Conservation (phyloP, 1,284 basidiomycete genomes). For the Apiotrichum mycotoxinovorans region DNA sequence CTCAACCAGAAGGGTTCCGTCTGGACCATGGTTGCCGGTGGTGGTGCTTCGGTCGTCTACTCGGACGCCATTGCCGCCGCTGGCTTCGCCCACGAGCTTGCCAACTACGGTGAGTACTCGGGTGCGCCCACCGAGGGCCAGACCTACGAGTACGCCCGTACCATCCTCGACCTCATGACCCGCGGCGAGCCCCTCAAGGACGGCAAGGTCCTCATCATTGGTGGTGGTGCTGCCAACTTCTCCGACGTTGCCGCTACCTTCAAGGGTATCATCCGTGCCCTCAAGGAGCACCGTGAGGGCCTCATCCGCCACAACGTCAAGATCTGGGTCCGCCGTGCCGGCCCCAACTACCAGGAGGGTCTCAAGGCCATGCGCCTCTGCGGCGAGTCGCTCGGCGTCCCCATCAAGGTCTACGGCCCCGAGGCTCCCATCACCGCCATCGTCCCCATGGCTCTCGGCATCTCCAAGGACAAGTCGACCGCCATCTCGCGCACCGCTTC, state of each 20-base stretch:
- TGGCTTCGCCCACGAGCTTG: conserved; percentile 93
- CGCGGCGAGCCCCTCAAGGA: conserved; percentile 76
- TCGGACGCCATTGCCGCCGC: conserved; percentile 96
- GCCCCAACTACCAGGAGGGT: conserved; percentile 99
- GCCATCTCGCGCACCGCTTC: conserved; percentile 45
- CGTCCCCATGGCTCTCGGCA: conserved; percentile 91
- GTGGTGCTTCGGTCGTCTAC: conserved; percentile 51
- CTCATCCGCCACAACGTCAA: conserved; percentile 80
- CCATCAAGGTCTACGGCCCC: conserved; percentile 94
- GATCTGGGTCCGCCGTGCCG: conserved; percentile 96
- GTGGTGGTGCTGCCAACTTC: conserved; percentile 98
- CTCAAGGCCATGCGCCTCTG: conserved; percentile 98
- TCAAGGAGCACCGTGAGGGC: conserved; percentile 87
- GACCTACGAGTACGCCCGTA: conserved; percentile 99
- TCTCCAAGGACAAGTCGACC: conserved; percentile 56
- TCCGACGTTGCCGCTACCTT: conserved; percentile 99
- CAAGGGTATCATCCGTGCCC: conserved; percentile 98
- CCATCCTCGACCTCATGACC: conserved; percentile 95
- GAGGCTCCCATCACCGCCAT: conserved; percentile 99
- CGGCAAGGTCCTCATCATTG: conserved; percentile 98
- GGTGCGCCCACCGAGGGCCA: conserved; percentile 97
- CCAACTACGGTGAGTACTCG: conserved; percentile 99
- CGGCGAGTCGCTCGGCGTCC: conserved; percentile 94
- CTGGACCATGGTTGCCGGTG: conserved; percentile 99
- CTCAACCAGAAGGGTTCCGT: conserved; percentile 91